Evolutionary conservation across 192 early-diverging fungal genomes (phyloP).

Genomic region (Linnemannia elongata): DNA sequence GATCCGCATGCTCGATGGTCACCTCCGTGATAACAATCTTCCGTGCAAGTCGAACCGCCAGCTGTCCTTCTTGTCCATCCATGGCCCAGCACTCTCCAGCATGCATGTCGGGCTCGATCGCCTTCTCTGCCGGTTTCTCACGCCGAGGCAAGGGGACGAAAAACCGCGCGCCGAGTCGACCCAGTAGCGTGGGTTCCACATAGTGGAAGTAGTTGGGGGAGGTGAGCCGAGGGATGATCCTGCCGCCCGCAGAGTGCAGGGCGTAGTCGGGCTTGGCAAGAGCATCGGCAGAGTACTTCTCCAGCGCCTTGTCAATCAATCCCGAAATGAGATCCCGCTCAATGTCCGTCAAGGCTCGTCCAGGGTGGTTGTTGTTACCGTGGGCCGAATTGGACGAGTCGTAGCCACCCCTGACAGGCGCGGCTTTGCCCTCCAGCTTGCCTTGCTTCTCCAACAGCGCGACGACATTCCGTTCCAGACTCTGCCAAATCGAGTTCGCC

Average conservation of each 20-base stretch:
- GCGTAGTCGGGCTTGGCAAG: slow-evolving; percentile 80
- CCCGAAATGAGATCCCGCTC: slow-evolving; percentile 56
- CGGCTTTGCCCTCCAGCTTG: slow-evolving; percentile 31
- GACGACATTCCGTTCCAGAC: slow-evolving; percentile 43
- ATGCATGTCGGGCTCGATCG: slow-evolving; percentile 61
- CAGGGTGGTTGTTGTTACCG: neutral
- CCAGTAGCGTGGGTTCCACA: slow-evolving; percentile 32
- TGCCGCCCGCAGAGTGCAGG: slow-evolving; percentile 71
- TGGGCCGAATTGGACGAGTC: neutral
- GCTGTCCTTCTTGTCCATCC: slow-evolving; percentile 69
- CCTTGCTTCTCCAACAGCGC: slow-evolving; percentile 41
- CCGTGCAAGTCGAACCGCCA: slow-evolving; percentile 72
- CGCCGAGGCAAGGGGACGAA: slow-evolving; percentile 51
- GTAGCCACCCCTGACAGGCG: neutral
- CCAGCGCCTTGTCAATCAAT: slow-evolving; percentile 72
- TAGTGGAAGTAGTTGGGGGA: slow-evolving; percentile 67
- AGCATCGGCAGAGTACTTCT: slow-evolving; percentile 68
- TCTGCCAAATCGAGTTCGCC: slow-evolving; percentile 44
- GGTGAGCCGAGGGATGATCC: slow-evolving; percentile 73
- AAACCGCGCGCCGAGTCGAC: slow-evolving; percentile 27
- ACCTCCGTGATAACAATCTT: slow-evolving; percentile 70
- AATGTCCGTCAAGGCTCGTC: slow-evolving; percentile 22
- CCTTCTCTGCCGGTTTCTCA: slow-evolving; percentile 58
- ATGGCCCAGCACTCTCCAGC: slow-evolving; percentile 86
- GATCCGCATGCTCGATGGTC: slow-evolving; percentile 78